Base-by-base conservation (phyloP, 2,329 filamentous ascomycete genomes). In the Penicillium sp. region DNA sequence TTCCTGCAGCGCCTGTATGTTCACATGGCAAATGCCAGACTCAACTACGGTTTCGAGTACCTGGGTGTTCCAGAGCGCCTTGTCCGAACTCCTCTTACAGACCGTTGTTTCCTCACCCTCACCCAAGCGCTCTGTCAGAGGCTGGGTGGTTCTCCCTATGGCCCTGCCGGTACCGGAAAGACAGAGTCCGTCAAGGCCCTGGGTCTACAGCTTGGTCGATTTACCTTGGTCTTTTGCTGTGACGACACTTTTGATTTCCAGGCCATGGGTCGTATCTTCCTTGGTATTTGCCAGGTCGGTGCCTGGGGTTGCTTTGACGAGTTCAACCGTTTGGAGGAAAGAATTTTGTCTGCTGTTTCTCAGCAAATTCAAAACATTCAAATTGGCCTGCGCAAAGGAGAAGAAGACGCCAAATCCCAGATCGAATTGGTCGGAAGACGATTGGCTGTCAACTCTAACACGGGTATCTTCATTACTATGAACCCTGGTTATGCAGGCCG, bases 231-330 rank as follows among this genome's bases (percentile, higher is more conserved):
- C 27, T 99, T 99, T 80, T 99, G 96, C 75, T 99, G 95, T 79
- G 95, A 99, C 72, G 95, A 99, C 76, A 99, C 95, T 0, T 99
- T 99, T 69, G 95, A 99, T 75, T 99, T 98, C 82, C 95, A 99
- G 71, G 95, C 95, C 50, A 99, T 99, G 95, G 96, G 96, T 14
- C 91, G 95, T 66, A 99, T 99, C 68, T 99, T 99, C 84, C 83
- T 99, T 35, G 95, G 95, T 83, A 96, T 99, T 61, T 99, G 96
- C 74, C 95, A 99, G 75, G 95, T 99, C 48, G 95, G 95, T 73
- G 95, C 95, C 5, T 99, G 95, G 95, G 96, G 96, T 69, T 99
- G 95, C 80, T 99, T 99, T 76, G 95, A 99, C 71, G 95, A 99
- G 80, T 99, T 99, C 82, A 99, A 99, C 77, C 90, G 95, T 84